Percentiles rank a stretch among this genome's conserved stretches.
These are phyloP conservation scores for Phytophthora constricta DNA, from an alignment of 352 stramenopile species.

Conservation along the genomic window DNA sequence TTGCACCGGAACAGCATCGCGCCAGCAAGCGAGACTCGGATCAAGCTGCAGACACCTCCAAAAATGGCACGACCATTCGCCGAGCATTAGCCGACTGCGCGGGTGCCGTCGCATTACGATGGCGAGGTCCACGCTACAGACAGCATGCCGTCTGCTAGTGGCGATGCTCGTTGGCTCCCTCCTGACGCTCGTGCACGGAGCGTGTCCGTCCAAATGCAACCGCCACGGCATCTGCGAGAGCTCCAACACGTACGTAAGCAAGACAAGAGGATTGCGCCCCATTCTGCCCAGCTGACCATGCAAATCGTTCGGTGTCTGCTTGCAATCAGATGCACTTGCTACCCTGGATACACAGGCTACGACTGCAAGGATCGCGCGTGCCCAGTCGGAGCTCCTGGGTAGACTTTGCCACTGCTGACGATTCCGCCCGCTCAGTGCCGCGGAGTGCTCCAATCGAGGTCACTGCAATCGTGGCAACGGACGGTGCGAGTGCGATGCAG, in stretches of 20 bases:
- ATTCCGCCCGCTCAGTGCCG: conserved; percentile 48
- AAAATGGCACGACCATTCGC: no score
- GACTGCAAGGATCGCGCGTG: conserved; percentile 88
- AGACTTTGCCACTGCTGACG: conserved; percentile 51
- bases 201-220: conserved; percentile 72
- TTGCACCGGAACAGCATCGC: no score
- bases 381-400: conserved; percentile 66
- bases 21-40: no score
- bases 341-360: conserved; percentile 84
- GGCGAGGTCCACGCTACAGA: no score
- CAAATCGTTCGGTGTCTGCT: conserved; percentile 1
- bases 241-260: conserved; percentile 59
- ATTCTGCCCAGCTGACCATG: background rate
- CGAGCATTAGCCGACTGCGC: no score
- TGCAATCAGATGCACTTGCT: conserved; percentile 81
- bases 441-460: conserved; percentile 81
- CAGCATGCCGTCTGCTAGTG: conserved; percentile 12
- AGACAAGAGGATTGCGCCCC: background rate
- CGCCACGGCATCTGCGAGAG: conserved; percentile 61
- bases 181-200: conserved; percentile 11
- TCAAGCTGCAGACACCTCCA: no score
- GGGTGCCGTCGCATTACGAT: no score
- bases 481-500: conserved; percentile 79
- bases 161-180: conserved; percentile 12
- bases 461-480: conserved; percentile 78